phyloP scores from a whole-genome alignment of 495 filamentous ascomycete species.

The Hypoxylon fuscum region DNA sequence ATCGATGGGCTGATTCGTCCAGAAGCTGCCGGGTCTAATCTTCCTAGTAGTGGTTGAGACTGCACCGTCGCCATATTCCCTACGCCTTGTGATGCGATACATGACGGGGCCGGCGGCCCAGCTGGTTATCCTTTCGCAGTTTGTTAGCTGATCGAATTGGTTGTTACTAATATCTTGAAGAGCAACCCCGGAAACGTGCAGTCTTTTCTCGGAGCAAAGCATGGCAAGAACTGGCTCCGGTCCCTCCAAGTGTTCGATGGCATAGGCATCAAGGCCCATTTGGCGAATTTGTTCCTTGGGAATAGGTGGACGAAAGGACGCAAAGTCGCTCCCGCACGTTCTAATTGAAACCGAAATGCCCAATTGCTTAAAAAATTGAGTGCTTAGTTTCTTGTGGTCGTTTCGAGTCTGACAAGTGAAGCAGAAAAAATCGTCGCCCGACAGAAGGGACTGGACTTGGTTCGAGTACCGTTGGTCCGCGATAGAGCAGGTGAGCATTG shows the following conservation, averaged over 20 bases:
- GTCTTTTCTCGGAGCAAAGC: slow-evolving; percentile 73
- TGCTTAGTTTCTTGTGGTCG: slow-evolving; percentile 76
- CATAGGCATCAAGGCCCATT: slow-evolving; percentile 81
- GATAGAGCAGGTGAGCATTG: slow-evolving; percentile 81
- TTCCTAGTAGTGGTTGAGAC: slow-evolving; percentile 68
- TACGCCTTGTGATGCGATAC: slow-evolving; percentile 69
- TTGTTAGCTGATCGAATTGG: slow-evolving; percentile 68
- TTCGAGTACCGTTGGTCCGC: slow-evolving; percentile 78
- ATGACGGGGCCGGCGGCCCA: slow-evolving; percentile 70
- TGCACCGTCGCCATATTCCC: slow-evolving; percentile 77
- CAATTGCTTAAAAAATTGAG: slow-evolving; percentile 62
- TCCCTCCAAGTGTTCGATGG: slow-evolving; percentile 77
- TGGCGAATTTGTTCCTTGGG: slow-evolving; percentile 60
- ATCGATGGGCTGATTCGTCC: slow-evolving; percentile 83
- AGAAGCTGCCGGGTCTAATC: slow-evolving; percentile 66
- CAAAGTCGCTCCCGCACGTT: slow-evolving; percentile 57
- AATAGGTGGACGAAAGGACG: slow-evolving; percentile 63
- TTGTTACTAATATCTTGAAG: slow-evolving; percentile 68
- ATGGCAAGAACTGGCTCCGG: slow-evolving; percentile 87
- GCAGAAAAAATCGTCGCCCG: slow-evolving; percentile 68
- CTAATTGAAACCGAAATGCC: slow-evolving; percentile 72
- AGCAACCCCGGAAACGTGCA: slow-evolving; percentile 74
- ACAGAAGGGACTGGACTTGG: slow-evolving; percentile 78
- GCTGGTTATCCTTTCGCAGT: slow-evolving; percentile 53
- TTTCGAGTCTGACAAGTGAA: slow-evolving; percentile 78